A percentile compares a stretch with the other conserved stretches of the same genome.
These are phyloP conservation scores for Fraxinus latifolia DNA, from an alignment of 305 asterid genomes.

Conservation along the genomic window DNA sequence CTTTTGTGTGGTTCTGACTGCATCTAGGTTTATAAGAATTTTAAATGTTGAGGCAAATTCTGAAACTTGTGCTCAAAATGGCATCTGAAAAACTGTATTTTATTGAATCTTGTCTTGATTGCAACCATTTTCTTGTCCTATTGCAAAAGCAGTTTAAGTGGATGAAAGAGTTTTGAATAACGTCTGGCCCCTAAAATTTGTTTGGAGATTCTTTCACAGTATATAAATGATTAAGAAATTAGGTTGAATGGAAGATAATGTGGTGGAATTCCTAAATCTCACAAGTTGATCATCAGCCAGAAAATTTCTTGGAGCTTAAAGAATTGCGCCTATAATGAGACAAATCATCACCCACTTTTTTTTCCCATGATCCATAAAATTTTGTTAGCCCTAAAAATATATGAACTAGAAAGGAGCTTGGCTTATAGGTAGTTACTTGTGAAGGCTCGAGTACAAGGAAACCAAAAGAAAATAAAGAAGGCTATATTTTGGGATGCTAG, in stretches of 20 bases:
- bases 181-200: neutral
- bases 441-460: neutral
- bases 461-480: neutral
- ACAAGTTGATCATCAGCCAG: neutral
- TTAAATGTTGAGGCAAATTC: neutral
- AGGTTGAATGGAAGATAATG: neutral
- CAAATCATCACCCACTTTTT: neutral
- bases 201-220: neutral
- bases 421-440: neutral
- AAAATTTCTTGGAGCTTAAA: neutral
- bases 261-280: neutral
- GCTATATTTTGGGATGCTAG: neutral
- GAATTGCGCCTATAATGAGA: neutral
- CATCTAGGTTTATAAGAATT: neutral
- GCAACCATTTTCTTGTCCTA: neutral
- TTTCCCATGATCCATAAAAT: neutral
- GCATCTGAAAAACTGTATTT: neutral
- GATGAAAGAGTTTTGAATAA: constrained; percentile 4
- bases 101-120: neutral
- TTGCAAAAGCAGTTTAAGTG: neutral
- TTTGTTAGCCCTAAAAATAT: neutral
- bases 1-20: neutral
- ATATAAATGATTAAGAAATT: neutral
- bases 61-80: neutral
- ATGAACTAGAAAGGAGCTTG: neutral